Evolutionary conservation across 345 rosid species (phyloP).

Genomic region (Boechera retrofracta): DNA sequence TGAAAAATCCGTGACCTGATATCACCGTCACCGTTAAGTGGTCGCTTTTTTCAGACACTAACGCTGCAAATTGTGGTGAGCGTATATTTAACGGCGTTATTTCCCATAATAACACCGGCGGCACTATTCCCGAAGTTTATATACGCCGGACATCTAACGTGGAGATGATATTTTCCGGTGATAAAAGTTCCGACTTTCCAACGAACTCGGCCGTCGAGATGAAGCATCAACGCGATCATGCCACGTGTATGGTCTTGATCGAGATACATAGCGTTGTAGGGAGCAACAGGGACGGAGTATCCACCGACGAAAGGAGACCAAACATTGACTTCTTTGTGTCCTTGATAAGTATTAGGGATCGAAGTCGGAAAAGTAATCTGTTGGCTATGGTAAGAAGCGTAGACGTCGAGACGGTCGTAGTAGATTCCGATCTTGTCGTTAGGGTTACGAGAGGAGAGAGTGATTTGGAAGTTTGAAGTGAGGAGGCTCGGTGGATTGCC

Average conservation of each 20-base stretch:
- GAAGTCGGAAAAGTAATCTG: conserved; percentile 46
- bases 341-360: conserved; percentile 48
- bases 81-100: conserved; percentile 75
- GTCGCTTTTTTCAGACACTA: conserved; percentile 48
- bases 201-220: conserved; percentile 42
- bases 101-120: conserved; percentile 48
- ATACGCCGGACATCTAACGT: conserved; percentile 52
- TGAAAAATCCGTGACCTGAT: conserved; percentile 18
- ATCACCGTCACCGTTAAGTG: conserved; percentile 13
- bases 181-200: conserved; percentile 48
- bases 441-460: conserved; percentile 69
- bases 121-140: conserved; percentile 34
- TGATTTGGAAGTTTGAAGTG: conserved; percentile 70
- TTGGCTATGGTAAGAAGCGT: conserved; percentile 51
- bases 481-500: conserved; percentile 55
- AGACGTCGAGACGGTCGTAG: conserved; percentile 54
- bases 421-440: conserved; percentile 54
- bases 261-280: conserved; percentile 46
- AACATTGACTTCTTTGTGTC: conserved; percentile 50
- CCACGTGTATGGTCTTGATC: conserved; percentile 41
- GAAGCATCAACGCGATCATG: conserved; percentile 32
- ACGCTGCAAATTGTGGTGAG: conserved; percentile 61
- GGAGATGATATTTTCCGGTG: conserved; percentile 43
- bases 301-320: conserved; percentile 60
- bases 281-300: conserved; percentile 47